These are phyloP conservation scores for Verruconis gallopava DNA, from an alignment of 2,329 filamentous ascomycete species.

Conservation along the genomic window DNA sequence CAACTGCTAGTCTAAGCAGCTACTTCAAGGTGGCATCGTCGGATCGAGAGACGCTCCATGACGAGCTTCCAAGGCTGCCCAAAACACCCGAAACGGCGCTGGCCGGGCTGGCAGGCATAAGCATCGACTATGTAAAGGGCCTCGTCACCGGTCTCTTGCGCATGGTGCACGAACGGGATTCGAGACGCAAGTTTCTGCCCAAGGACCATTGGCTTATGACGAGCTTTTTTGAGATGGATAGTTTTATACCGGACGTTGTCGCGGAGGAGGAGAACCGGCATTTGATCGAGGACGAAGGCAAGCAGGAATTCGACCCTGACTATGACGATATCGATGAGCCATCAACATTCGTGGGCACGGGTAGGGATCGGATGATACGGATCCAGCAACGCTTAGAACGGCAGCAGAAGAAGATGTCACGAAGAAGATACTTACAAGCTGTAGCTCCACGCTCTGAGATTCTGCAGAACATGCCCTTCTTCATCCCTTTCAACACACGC, in stretches of 20 bases:
- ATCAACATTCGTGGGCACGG: constrained; percentile 36
- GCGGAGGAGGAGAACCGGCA: constrained; percentile 71
- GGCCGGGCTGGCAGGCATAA: constrained; percentile 56
- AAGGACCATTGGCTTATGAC: constrained; percentile 92
- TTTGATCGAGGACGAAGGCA: constrained; percentile 50
- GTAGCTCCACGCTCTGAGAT: constrained; percentile 82
- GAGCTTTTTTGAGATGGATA: constrained; percentile 70
- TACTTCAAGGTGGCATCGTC: constrained; percentile 9
- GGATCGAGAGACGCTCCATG: constrained; percentile 13
- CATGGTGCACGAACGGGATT: constrained; percentile 89
- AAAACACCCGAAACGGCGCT: constrained; percentile 32
- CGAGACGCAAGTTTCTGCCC: constrained; percentile 70
- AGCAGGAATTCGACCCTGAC: constrained; percentile 41
- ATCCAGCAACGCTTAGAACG: constrained; percentile 48
- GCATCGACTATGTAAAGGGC: constrained; percentile 64
- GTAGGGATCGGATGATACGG: constrained; percentile 49
- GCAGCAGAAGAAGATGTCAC: constrained; percentile 52
- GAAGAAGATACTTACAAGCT: constrained; percentile 60
- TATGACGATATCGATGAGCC: constrained; percentile 28
- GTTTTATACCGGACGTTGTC: constrained; percentile 77
- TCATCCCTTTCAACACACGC: constrained; percentile 81
- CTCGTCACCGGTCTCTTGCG: constrained; percentile 68
- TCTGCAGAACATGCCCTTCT: constrained; percentile 90
- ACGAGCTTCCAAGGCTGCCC: constrained; percentile 13
- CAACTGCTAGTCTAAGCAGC: constrained; percentile 17